Evolutionary conservation across 805 yeast genomes (phyloP).

Genomic region (Cyberlindnera mississippiensis): DNA sequence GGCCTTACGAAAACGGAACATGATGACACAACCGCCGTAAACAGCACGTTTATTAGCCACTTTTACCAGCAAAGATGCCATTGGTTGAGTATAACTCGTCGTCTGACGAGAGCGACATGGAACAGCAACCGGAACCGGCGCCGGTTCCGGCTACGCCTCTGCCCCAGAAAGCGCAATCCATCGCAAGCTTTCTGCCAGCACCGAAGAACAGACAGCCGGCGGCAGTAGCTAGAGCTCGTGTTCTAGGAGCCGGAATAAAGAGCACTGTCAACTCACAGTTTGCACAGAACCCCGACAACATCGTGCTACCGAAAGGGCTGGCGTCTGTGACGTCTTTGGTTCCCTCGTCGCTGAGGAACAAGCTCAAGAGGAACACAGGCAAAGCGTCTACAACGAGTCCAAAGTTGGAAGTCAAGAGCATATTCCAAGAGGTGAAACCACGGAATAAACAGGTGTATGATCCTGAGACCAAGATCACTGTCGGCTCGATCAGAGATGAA

Average conservation of each 20-base stretch:
- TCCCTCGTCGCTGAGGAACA: conserved; percentile 22
- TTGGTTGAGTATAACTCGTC: conserved; percentile 18
- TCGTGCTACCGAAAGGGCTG: conserved; percentile 13
- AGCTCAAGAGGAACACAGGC: neutral
- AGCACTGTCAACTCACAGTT: conserved; percentile 12
- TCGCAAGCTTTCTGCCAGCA: conserved; percentile 24
- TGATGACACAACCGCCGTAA: too few relatives aligned
- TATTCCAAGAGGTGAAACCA: conserved; percentile 3
- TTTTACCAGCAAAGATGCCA: conserved; percentile 16
- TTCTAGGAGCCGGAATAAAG: conserved; percentile 19
- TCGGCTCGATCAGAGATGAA: conserved; percentile 2
- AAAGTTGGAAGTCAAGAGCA: neutral
- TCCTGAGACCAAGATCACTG: neutral
- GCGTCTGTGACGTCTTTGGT: conserved; percentile 21
- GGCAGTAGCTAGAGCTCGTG: conserved; percentile 9
- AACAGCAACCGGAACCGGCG: conserved; percentile 1
- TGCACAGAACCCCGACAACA: conserved; percentile 20
- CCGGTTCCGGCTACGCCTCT: neutral
- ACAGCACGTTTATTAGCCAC: too few relatives aligned
- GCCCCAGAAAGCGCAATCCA: conserved; percentile 13
- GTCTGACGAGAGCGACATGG: conserved; percentile 15
- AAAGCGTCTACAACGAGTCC: neutral
- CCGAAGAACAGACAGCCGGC: conserved; percentile 19
- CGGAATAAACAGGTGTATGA: neutral
- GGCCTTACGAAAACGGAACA: too few relatives aligned